Conservation (phyloP, 768 basidiomycete species). For the Glaciozyma martinii region DNA sequence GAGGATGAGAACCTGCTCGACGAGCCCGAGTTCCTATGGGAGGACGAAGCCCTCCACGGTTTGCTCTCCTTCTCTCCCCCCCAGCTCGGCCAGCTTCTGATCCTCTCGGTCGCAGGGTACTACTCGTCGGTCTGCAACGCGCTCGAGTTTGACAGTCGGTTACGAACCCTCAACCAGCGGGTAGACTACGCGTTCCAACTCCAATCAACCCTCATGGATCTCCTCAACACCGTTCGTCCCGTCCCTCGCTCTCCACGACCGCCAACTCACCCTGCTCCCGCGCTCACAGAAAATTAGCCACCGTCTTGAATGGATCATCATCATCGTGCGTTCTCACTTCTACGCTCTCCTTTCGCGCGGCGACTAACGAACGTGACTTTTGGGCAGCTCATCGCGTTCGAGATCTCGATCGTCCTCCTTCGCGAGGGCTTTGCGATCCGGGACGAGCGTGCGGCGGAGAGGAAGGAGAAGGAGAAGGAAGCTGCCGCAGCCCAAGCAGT, state of each 20-base stretch:
- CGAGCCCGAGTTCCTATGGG: slow-evolving; percentile 88
- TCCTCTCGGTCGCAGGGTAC: slow-evolving; percentile 42
- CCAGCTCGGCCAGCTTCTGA: not conserved
- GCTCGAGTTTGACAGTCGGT: slow-evolving; percentile 74
- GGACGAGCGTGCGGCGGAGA: not conserved
- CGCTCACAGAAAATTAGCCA: slow-evolving; percentile 62
- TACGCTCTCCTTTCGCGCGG: not conserved
- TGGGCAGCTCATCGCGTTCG: slow-evolving; percentile 30
- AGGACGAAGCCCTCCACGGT: slow-evolving; percentile 83
- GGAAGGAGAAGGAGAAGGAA: too few species aligned
- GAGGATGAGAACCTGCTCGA: slow-evolving; percentile 82
- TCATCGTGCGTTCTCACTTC: slow-evolving; percentile 55
- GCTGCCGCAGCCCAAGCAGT: too few species aligned
- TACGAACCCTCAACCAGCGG: slow-evolving; percentile 39
- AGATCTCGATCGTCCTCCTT: slow-evolving; percentile 28
- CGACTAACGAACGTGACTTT: not conserved
- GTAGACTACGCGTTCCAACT: slow-evolving; percentile 50
- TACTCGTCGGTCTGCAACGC: slow-evolving; percentile 79
- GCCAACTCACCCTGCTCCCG: slow-evolving; percentile 2
- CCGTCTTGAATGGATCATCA: slow-evolving; percentile 92
- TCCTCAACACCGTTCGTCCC: slow-evolving; percentile 65
- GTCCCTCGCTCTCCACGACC: not conserved
- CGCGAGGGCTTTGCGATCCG: slow-evolving; percentile 12
- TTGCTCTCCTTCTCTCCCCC: not conserved
- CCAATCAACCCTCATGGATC: slow-evolving; percentile 78